Base-by-base conservation (phyloP, 352 stramenopile species). In the Pythium aristosporum region DNA sequence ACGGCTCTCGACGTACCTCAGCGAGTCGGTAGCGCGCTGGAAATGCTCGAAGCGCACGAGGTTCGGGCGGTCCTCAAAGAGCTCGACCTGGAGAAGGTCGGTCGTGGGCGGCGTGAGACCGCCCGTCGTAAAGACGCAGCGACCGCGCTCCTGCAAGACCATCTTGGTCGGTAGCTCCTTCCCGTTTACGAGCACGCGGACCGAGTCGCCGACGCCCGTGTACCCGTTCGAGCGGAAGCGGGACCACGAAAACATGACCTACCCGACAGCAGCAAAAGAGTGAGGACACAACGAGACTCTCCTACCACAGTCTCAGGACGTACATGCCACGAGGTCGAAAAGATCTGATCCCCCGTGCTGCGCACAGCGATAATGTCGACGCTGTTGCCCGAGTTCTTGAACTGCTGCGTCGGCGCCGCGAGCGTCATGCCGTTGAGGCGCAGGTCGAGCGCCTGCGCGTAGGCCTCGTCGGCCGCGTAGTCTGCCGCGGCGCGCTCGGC, bases 1-100 rank as follows among this genome's bases (percentile, higher is more conserved):
- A 32, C 85, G 80, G 41, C 79, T 70, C 55, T 94, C 86, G 16
- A 94, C 74, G 37, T 88, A 90, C 9, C 86, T 84, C 6, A 88
- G 76, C 39, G 80, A 90, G 50, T 89, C 80, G 13, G 66, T 87
- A 8, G 80, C 81, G 41, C 75, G 79, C 44, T 91, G 84, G 48
- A 77, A 87, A 63, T 94, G 85, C 62, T 92, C 83, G 58, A 91
- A 94, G 20, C 85, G 80, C 39, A 94, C 80, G 50, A 82, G 70
- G 28, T 91, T 90, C 8, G 79, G 73, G 15, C 65, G 69, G 48
- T 87, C 71, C 25, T 94, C 85, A n/a, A 74, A 73, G 12, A 91
- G 61, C 53, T 89, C 74, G 37, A 84, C 67, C 30, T 88, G 73
- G 3, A 73, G 51, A 39, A 94, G 61, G 34, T 89, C 78, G 11